Conservation (phyloP, 2,329 filamentous ascomycete genomes). For the Rutstroemia sydowiana region DNA sequence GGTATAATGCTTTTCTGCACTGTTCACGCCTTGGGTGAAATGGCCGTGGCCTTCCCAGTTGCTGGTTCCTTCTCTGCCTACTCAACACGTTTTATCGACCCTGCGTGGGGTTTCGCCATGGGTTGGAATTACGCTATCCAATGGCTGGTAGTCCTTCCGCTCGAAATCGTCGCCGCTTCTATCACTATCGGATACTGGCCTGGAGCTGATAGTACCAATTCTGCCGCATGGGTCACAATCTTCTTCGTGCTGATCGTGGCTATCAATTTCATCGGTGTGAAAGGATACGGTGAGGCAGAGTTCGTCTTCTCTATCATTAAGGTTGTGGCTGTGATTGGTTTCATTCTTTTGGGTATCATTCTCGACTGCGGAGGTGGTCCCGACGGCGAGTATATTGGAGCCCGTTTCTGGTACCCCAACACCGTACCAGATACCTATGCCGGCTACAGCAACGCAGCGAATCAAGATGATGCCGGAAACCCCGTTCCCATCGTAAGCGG, state of each 20-base stretch:
- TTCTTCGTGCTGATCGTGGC: slow-evolving; percentile 68
- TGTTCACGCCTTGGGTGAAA: slow-evolving; percentile 82
- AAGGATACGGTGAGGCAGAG: slow-evolving; percentile 81
- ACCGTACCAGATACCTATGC: slow-evolving; percentile 29
- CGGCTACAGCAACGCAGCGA: slow-evolving; percentile 35
- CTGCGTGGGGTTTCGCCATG: slow-evolving; percentile 91
- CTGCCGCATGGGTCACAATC: slow-evolving; percentile 65
- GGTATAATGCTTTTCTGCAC: slow-evolving; percentile 56
- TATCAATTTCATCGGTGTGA: slow-evolving; percentile 85
- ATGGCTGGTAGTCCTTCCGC: slow-evolving; percentile 74
- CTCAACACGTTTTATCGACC: slow-evolving; percentile 87
- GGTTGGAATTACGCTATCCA: slow-evolving; percentile 82
- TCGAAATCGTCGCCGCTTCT: slow-evolving; percentile 80
- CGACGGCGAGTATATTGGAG: slow-evolving; percentile 52
- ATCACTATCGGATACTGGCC: slow-evolving; percentile 78
- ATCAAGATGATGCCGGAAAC: slow-evolving; percentile 1
- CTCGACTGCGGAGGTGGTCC: slow-evolving; percentile 49
- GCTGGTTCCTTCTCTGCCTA: slow-evolving; percentile 87
- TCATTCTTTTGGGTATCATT: slow-evolving; percentile 57
- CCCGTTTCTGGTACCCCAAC: slow-evolving; percentile 50
- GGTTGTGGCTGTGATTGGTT: slow-evolving; percentile 56
- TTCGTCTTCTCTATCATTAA: slow-evolving; percentile 85
- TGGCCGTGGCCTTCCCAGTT: slow-evolving; percentile 86
- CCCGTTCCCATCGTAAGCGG: slow-evolving; percentile 19
- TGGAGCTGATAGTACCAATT: slow-evolving; percentile 39